A percentile compares a stretch with the other conserved stretches of the same genome.
phyloP scores from a whole-genome alignment of 805 yeast genomes.

The Debaryomyces prosopidis region DNA sequence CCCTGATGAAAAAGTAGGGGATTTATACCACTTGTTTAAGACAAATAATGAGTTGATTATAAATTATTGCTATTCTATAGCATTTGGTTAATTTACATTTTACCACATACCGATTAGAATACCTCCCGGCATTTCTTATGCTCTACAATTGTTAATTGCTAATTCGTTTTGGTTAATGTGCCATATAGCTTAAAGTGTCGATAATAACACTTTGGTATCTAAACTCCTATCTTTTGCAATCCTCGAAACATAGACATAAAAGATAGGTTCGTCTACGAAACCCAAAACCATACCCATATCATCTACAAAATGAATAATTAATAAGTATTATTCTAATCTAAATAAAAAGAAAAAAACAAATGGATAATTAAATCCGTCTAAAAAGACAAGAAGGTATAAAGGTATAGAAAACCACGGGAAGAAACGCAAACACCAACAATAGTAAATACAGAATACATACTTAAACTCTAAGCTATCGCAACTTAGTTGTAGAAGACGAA shows the following conservation, averaged over 20 bases:
- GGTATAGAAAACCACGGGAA: neutral
- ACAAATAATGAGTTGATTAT: slow-evolving; percentile 37
- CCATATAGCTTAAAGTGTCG: too few relatives aligned
- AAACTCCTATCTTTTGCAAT: too few relatives aligned
- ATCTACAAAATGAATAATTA: neutral
- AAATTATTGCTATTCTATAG: slow-evolving; percentile 39
- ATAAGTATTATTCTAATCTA: neutral
- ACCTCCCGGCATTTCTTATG: too few relatives aligned
- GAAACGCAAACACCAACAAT: neutral
- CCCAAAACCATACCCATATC: too few relatives aligned
- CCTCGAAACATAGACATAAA: too few relatives aligned
- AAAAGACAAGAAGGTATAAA: slow-evolving; percentile 4
- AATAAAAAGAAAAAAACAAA: neutral
- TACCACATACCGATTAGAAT: too few relatives aligned
- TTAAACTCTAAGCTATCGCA: neutral
- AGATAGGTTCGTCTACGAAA: too few relatives aligned
- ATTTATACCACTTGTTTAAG: slow-evolving; percentile 28
- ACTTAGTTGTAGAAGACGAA: slow-evolving; percentile 49
- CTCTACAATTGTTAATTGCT: too few relatives aligned
- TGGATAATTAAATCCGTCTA: neutral
- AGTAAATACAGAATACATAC: neutral
- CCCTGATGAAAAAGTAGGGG: slow-evolving; percentile 40
- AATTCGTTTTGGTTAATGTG: too few relatives aligned
- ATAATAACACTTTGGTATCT: too few relatives aligned
- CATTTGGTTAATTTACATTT: slow-evolving; percentile 33